phyloP scores from a whole-genome alignment of 768 basidiomycete species.

The Paxillus ammoniavirescens region DNA sequence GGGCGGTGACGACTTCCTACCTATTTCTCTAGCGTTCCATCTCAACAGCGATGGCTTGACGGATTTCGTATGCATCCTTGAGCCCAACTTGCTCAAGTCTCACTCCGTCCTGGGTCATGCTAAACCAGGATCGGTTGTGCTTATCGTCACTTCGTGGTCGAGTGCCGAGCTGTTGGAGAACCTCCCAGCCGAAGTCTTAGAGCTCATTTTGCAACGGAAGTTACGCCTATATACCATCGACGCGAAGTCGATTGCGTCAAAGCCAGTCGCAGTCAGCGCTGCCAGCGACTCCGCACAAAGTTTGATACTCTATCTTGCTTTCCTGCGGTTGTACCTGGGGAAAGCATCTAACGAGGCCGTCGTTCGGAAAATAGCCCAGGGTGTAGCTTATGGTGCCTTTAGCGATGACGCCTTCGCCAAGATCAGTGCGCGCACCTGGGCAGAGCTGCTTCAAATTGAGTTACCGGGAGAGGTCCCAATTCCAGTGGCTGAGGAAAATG shows the following conservation, averaged over 20 bases:
- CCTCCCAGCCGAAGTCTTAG: constrained; percentile 50
- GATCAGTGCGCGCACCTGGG: constrained; percentile 63
- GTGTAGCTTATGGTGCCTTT: constrained; percentile 44
- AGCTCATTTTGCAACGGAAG: constrained; percentile 44
- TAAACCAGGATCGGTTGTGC: constrained; percentile 63
- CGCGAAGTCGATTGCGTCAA: constrained; percentile 48
- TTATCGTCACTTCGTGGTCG: constrained; percentile 77
- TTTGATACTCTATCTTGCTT: constrained; percentile 70
- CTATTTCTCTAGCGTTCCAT: constrained; percentile 58
- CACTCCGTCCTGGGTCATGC: constrained; percentile 71
- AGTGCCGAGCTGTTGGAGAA: constrained; percentile 69
- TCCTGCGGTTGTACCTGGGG: constrained; percentile 83
- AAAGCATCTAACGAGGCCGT: constrained; percentile 53
- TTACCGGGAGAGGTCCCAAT: constrained; percentile 29
- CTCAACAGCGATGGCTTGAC: constrained; percentile 51
- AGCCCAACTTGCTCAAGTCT: constrained; percentile 73
- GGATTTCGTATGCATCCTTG: constrained; percentile 75
- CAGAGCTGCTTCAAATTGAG: constrained; percentile 57
- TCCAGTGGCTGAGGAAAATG: constrained; percentile 19
- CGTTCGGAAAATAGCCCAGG: constrained; percentile 51
- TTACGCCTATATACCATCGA: constrained; percentile 62
- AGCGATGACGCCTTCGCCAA: constrained; percentile 44
- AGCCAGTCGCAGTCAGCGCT: constrained; percentile 24
- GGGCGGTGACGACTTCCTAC: constrained; percentile 38
- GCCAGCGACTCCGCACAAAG: constrained; percentile 46